phyloP scores from a whole-genome alignment of 169 alveolate genomes.

The Miamiensis avidus region DNA sequence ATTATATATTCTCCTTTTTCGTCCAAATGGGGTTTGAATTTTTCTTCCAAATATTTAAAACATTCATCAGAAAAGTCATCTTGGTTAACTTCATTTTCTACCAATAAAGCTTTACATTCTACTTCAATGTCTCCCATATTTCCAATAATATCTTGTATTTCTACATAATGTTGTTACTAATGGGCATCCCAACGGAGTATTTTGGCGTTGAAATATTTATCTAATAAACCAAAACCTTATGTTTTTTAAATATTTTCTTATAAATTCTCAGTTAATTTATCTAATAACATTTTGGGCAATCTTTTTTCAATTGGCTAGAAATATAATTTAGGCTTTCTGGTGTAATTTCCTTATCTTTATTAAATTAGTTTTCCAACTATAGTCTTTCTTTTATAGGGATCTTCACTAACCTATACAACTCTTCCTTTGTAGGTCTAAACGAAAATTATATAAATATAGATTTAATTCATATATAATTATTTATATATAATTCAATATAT shows the following conservation, averaged over 20 bases:
- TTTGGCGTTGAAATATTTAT: neutral
- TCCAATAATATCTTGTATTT: conserved; percentile 63
- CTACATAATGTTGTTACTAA: conserved; percentile 55
- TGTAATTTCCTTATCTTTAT: neutral
- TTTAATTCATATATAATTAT: no score
- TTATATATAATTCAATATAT: no score
- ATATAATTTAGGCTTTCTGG: neutral
- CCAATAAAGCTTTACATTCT: conserved; percentile 68
- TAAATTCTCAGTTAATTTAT: conserved; percentile 2
- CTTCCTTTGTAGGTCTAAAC: no score
- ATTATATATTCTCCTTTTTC: conserved; percentile 52
- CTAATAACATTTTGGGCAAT: conserved; percentile 7
- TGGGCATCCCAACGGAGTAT: conserved; percentile 19
- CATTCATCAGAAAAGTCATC: conserved; percentile 62
- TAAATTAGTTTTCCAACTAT: conserved; percentile 13
- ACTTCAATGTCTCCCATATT: conserved; percentile 78
- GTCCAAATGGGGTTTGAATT: conserved; percentile 48
- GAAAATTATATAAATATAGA: no score
- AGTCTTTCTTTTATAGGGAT: conserved; percentile 2
- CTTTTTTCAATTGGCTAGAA: neutral
- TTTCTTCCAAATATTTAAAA: conserved; percentile 49
- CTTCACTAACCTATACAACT: conserved; percentile 11
- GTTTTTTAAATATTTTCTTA: neutral
- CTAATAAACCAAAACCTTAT: neutral
- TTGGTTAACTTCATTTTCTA: conserved; percentile 46